Evolutionary conservation across 371 early-diverging fungal species (phyloP), one percentile per base, ranked within the genome.

Genomic region (Batkoa obscura): DNA sequence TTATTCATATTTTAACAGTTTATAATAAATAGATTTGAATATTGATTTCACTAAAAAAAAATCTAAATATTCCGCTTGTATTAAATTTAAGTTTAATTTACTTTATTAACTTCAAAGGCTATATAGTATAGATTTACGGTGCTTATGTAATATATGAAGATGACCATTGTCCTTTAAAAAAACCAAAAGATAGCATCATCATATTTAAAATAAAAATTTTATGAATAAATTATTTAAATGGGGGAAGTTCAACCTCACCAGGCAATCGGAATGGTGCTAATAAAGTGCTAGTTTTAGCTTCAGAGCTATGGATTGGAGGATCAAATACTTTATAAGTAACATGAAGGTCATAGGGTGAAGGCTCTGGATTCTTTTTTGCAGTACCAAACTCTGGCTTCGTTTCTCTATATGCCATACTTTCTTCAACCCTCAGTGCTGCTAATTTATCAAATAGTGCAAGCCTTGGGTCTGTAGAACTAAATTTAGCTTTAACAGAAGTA

Each of bases 241-340:
- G 4, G 3, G 53, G 53, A 32, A 53, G 10, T 9, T 37, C 30
- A 39, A 55, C 32, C 17, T 43, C 43, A 42, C 15, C 9, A 12
- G 55, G 55, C 33, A 58, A 56, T 58, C 52, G 63, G 52, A 46
- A 54, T 2, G 63, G 49, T 23, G 59, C 34, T 8, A 57, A 38
- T 45, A 59, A 47, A 10, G 33, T 48, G 12, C 50, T 49, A 13
- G 48, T 30, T 3, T 49, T 48, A 45, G 4, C 3, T 6, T 35
- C 31, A 47, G 34, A 30, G 2, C 17, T 37, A 15, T 33, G n/a
- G 2, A 48, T 23, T n/a, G 39, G 32, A 32, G 54, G 13, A 41
- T 41, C 55, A 50, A 30, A 49, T n/a, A 56, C 31, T 23, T 23
- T 55, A 41, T 23, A 48, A 2, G 48, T 6, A 23, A 15, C 9